Evolutionary conservation across 306 rosid species (phyloP).

Genomic region (Erythrophleum fordii): DNA sequence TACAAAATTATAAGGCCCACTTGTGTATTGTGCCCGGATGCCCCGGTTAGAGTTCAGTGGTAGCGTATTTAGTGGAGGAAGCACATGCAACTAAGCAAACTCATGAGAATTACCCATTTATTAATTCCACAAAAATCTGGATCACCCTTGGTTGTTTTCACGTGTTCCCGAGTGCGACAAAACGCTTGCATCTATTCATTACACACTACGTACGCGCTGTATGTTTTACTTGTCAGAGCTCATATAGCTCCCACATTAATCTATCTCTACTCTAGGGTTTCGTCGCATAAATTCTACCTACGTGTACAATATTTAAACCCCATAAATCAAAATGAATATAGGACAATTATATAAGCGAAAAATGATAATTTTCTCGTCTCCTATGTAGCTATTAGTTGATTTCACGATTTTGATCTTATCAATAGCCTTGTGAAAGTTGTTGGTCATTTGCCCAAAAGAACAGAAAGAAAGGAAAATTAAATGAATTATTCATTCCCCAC

Average conservation of each 20-base stretch:
- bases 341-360: background rate
- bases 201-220: slow-evolving; percentile 4
- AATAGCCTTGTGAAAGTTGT: background rate
- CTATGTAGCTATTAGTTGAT: background rate
- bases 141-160: slow-evolving; percentile 35
- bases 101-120: background rate
- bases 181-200: background rate
- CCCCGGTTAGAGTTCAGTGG: slow-evolving; percentile 43
- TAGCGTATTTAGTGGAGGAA: slow-evolving; percentile 62
- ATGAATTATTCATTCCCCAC: background rate
- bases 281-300: background rate
- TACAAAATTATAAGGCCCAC: background rate
- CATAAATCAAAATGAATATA: background rate
- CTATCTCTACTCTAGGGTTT: background rate
- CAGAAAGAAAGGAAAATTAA: background rate
- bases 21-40: slow-evolving; percentile 33
- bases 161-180: slow-evolving; percentile 34
- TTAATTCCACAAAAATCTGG: slow-evolving; percentile 31
- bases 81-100: slow-evolving; percentile 62
- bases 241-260: background rate
- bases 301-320: background rate
- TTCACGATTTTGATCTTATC: background rate
- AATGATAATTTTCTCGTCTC: background rate
- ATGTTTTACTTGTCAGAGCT: background rate
- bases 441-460: background rate